Percentiles rank a stretch among this genome's conserved stretches.
phyloP scores from a whole-genome alignment of 179 eudicot genomes.

The Pouteria campechiana region DNA sequence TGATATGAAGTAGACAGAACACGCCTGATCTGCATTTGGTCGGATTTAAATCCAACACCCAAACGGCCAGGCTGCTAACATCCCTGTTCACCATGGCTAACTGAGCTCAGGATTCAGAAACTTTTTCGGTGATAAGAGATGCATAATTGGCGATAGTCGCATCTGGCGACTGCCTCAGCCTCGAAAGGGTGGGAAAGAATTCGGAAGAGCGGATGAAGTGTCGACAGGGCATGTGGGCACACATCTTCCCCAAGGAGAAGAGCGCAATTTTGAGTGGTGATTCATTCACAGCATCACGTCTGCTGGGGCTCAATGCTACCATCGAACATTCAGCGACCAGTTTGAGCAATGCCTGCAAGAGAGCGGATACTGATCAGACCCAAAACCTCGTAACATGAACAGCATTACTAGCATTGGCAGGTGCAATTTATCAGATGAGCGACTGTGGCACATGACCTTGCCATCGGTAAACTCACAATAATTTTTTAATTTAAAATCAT shows the following conservation, averaged over 20 bases:
- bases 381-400: too few relatives aligned
- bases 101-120: slow-evolving; percentile 22
- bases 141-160: slow-evolving; percentile 66
- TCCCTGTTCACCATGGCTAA: too few relatives aligned
- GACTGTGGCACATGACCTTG: too few relatives aligned
- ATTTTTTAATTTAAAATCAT: too few relatives aligned
- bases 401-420: too few relatives aligned
- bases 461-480: too few relatives aligned
- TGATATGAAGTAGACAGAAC: too few relatives aligned
- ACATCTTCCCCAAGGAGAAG: slow-evolving; percentile 84
- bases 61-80: too few relatives aligned
- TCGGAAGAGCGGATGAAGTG: slow-evolving; percentile 72
- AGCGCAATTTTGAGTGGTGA: slow-evolving; percentile 87
- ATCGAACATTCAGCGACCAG: slow-evolving; percentile 66
- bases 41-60: too few relatives aligned
- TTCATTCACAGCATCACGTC: slow-evolving; percentile 60
- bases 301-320: slow-evolving; percentile 73
- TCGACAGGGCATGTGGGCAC: slow-evolving; percentile 64
- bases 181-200: slow-evolving; percentile 45
- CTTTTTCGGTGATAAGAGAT: slow-evolving; percentile 31
- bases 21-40: too few relatives aligned
- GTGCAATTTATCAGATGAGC: too few relatives aligned
- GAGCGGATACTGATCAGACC: too few relatives aligned
- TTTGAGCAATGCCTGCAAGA: slow-evolving; percentile 87
- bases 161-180: slow-evolving; percentile 78